A percentile compares a stretch with the other conserved stretches of the same genome.
Evolutionary conservation across 805 yeast species (phyloP).

Genomic region (Metschnikowia sp.): DNA sequence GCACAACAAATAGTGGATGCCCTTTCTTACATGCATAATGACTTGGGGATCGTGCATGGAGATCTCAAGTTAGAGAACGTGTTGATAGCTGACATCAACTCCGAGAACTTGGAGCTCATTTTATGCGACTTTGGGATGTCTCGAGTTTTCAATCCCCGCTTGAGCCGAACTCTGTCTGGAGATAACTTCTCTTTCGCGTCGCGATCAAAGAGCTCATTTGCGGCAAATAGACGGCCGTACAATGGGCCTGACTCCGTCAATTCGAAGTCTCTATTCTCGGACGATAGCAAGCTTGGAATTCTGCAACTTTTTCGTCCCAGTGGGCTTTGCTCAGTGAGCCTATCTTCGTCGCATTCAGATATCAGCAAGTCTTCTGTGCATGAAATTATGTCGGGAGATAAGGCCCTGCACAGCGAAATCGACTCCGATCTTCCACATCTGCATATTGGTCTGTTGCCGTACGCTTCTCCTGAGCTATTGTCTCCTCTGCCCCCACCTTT

Average conservation of each 20-base stretch:
- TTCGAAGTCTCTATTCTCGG: slow-evolving; percentile 23
- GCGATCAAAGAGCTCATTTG: slow-evolving; percentile 34
- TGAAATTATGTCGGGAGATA: slow-evolving; percentile 14
- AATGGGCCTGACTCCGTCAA: slow-evolving; percentile 29
- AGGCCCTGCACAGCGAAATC: slow-evolving; percentile 16
- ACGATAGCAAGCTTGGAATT: slow-evolving; percentile 34
- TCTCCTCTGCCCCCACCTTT: slow-evolving; percentile 57
- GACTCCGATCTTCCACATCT: slow-evolving; percentile 53
- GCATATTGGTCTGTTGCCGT: slow-evolving; percentile 86
- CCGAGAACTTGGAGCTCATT: slow-evolving; percentile 48
- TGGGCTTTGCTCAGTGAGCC: slow-evolving; percentile 27
- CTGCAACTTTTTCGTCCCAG: slow-evolving; percentile 24
- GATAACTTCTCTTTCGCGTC: slow-evolving; percentile 19
- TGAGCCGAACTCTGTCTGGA: slow-evolving; percentile 23
- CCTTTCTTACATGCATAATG: slow-evolving; percentile 54
- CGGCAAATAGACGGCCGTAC: slow-evolving; percentile 34
- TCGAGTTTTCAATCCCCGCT: slow-evolving; percentile 28
- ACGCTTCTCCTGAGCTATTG: slow-evolving; percentile 85
- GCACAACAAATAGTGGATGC: slow-evolving; percentile 56
- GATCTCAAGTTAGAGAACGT: slow-evolving; percentile 83
- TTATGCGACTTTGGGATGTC: slow-evolving; percentile 93
- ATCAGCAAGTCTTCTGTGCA: slow-evolving; percentile 12
- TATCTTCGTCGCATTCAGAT: slow-evolving; percentile 9
- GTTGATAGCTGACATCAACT: slow-evolving; percentile 43
- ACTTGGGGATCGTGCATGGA: slow-evolving; percentile 67